Base-by-base conservation (phyloP, 2,329 filamentous ascomycete species). In the Alternaria atra region DNA sequence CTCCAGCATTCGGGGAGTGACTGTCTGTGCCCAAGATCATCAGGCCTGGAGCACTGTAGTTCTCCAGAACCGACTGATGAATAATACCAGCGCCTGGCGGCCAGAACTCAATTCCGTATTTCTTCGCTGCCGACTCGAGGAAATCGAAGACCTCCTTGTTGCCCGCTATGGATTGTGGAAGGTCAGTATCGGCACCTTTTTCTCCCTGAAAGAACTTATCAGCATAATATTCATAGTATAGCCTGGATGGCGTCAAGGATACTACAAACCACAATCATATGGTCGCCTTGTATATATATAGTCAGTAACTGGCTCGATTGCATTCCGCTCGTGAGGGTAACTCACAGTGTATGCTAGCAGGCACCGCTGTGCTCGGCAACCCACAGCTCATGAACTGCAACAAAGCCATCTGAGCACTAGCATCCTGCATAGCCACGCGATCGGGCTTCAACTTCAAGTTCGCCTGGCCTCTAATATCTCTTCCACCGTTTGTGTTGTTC, bases 21-120 rank as follows among this genome's bases (percentile, higher is more conserved):
- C 92, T 97, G 80, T 99, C 95, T 30, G 95, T 99, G 57, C 95
- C 95, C 40, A 99, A 87, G 93, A 99, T 98, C 94, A 99, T 97
- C 71, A 98, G 82, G 51, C 95, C 95, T 20, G 95, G 95, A n/a
- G 94, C 89, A 34, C 94, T 92, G 77, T 99, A 99, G 82, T 99
- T 98, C 84, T 99, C 95, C 71, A 99, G 82, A 23, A 99, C 95
- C 53, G 92, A 97, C 86, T 99, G 95, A 82, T 99, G 95, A 68
- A 99, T 79, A 46, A 80, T 80, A 42, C 77, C 77, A 6, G 77
- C 77, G 23, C 77, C 77, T 10, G 77, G 77, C 25, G 77, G 77
- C 77, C 77, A 80, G 43, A 80, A 80, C 58, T 80, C 77, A 58
- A 84, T 84, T 1, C 80, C 80, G 27, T 84, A 84, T 61, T 83